Base-by-base conservation (phyloP, 2,329 filamentous ascomycete genomes). In the Chaetomium strumarium region DNA sequence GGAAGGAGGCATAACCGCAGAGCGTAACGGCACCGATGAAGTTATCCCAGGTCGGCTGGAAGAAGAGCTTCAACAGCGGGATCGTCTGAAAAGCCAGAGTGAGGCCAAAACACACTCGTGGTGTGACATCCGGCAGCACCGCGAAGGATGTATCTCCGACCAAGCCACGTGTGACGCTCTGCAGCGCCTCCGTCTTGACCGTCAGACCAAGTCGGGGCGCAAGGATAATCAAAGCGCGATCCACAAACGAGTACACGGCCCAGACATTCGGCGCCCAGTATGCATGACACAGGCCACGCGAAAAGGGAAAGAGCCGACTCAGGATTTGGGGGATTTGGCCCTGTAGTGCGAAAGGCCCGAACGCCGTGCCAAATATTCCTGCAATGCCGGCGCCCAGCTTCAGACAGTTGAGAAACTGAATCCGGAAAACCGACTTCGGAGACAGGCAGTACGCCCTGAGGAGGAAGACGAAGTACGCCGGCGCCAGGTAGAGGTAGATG, bases 251-350 rank as follows among this genome's bases (percentile, higher is more conserved):
- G 70, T 99, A 99, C 66, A 97, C 80, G 0, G 93, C 92, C 93
- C 93, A 99, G 1, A 96, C 75, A 61, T 99, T 99, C 0, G 93
- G 91, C 12, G 93, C 93, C 93, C 93, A 99, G 68, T 99, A 99
- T 1, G 93, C 93, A 72, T 99, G 93, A 67, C 92, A 97, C 5
- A 99, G 75, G 0, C 93, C 93, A 55, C 93, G 79, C 1, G 90
- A 90, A 68, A 99, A 99, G 0, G 93, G 93, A 63, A 99, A 99
- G 9, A 99, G 74, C 34, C 93, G 80, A 64, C 83, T 85, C 55
- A 93, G 70, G 19, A 99, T 75, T 71, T 97, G 93, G 12, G 85
- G 80, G 14, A 96, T 80, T 70, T 97, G 93, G 9, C 81, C 83
- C 81, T 85, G 86, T 54, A 84, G 76, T 4, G 79, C 84, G 69